A percentile compares a stretch with the other conserved stretches of the same genome.
Conservation (phyloP, 1,139 yeast species). For the Meyerozyma elateridarum region DNA sequence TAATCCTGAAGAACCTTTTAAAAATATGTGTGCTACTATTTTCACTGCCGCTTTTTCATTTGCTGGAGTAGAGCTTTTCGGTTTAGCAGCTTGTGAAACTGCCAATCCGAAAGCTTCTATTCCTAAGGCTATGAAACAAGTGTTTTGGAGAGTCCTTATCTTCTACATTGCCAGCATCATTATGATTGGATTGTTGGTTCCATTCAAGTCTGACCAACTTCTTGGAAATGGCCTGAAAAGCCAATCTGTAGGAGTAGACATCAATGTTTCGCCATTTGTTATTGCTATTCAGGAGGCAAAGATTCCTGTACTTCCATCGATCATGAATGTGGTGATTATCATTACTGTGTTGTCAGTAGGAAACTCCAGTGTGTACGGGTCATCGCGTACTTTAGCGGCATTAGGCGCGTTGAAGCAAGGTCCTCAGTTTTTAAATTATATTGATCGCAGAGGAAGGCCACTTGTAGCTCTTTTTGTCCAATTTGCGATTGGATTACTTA, state of each 20-base stretch:
- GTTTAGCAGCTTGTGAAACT: conserved; percentile 33
- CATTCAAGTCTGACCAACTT: conserved; percentile 20
- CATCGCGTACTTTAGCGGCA: conserved; percentile 32
- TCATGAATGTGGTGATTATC: conserved; percentile 29
- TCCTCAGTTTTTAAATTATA: conserved; percentile 26
- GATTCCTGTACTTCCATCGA: conserved; percentile 29
- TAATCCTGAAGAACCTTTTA: conserved; percentile 23
- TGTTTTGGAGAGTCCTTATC: conserved; percentile 30
- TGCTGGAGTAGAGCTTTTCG: conserved; percentile 27
- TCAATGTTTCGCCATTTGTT: conserved; percentile 37
- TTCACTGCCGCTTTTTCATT: conserved; percentile 24
- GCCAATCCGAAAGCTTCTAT: conserved; percentile 29
- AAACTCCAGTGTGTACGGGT: conserved; percentile 33
- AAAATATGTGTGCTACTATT: conserved; percentile 21
- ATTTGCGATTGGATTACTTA: conserved; percentile 24
- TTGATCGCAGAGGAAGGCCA: conserved; percentile 33
- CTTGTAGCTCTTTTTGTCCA: conserved; percentile 25
- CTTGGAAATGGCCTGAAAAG: conserved; percentile 10
- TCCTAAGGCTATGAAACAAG: conserved; percentile 33
- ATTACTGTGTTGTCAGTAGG: conserved; percentile 32
- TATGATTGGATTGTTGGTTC: conserved; percentile 30
- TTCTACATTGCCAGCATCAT: conserved; percentile 27
- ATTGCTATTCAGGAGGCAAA: conserved; percentile 32
- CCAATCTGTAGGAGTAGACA: conserved; percentile 14
- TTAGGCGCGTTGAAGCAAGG: conserved; percentile 33